phyloP scores from a whole-genome alignment of 164 flowering plant genomes.

The Chloranthus sessilifolius region DNA sequence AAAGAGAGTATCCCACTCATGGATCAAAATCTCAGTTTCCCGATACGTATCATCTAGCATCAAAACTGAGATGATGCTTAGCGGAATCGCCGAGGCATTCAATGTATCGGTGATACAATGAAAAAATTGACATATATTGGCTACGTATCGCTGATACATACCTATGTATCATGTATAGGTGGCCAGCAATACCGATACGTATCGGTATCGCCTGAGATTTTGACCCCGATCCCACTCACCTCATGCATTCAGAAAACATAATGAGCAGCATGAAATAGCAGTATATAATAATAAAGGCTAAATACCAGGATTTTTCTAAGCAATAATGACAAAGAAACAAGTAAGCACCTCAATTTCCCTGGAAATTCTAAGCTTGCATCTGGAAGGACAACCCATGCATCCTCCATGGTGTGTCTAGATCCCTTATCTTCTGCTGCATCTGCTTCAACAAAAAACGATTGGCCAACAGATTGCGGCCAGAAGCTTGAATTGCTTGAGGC shows the following conservation, averaged over 20 bases:
- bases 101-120: no score
- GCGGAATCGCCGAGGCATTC: no score
- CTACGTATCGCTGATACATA: no score
- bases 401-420: slow-evolving; percentile 84
- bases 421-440: slow-evolving; percentile 90
- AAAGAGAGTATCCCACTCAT: no score
- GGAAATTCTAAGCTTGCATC: slow-evolving; percentile 47
- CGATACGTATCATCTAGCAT: no score
- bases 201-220: no score
- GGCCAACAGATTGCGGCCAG: not conserved
- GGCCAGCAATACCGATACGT: not conserved
- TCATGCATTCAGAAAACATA: not conserved
- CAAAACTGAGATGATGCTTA: no score
- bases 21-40: no score
- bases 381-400: slow-evolving; percentile 69
- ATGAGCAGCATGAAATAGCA: not conserved
- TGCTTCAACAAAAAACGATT: slow-evolving; percentile 40
- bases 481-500: not conserved
- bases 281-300: not conserved
- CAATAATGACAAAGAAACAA: not conserved
- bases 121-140: no score
- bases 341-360: slow-evolving; percentile 53
- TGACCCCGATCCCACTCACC: not conserved
- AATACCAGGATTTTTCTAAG: not conserved
- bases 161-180: no score